Conservation (phyloP, 768 basidiomycete species). For the Sarcodon sp. region DNA sequence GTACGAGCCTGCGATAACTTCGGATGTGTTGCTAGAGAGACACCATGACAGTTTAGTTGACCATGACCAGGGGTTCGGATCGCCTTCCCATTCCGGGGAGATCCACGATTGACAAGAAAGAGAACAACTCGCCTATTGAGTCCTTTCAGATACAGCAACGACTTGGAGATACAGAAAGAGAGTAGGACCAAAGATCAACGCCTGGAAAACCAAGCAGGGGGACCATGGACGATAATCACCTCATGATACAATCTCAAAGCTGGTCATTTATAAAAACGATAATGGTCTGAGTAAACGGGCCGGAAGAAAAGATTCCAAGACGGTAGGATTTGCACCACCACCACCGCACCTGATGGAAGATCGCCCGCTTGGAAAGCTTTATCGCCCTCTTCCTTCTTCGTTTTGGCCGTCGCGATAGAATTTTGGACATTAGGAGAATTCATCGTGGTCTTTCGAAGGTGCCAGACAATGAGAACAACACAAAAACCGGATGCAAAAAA, state of each 20-base stretch:
- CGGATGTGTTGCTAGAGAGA: neutral
- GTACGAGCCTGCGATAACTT: neutral
- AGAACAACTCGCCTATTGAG: slow-evolving; percentile 53
- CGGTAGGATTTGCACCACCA: neutral
- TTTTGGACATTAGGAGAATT: slow-evolving; percentile 8
- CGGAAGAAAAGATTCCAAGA: neutral
- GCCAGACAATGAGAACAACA: neutral
- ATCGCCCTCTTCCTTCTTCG: slow-evolving; percentile 23
- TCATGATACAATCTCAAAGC: slow-evolving; percentile 62
- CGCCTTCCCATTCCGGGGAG: too few species aligned
- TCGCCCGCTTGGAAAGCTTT: slow-evolving; percentile 21
- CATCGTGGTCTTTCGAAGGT: neutral
- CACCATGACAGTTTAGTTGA: neutral
- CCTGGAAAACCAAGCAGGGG: neutral
- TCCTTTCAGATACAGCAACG: slow-evolving; percentile 62
- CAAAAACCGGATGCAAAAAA: too few species aligned
- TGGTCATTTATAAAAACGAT: slow-evolving; percentile 31
- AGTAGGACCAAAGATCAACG: neutral
- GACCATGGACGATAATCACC: slow-evolving; percentile 22
- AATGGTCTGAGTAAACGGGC: slow-evolving; percentile 12
- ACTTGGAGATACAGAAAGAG: slow-evolving; percentile 17
- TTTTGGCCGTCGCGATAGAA: slow-evolving; percentile 48
- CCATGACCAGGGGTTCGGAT: neutral
- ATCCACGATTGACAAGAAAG: neutral
- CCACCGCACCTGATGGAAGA: slow-evolving; percentile 15